Conservation (phyloP, 768 basidiomycete genomes). For the Pleurotus citrinopileatus region DNA sequence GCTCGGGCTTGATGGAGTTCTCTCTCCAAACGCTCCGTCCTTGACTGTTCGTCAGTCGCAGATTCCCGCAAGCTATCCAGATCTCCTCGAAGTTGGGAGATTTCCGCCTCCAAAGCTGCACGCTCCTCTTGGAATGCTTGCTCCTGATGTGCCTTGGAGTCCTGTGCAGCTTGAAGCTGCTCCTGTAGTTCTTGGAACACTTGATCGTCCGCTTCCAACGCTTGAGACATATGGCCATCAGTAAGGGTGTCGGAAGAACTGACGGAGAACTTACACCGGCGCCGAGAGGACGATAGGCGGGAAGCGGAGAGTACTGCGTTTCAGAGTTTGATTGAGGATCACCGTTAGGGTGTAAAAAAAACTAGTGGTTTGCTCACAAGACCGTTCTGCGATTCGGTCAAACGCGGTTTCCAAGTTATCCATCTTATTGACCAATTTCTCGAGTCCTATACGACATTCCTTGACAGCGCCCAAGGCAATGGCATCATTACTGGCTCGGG, state of each 20-base stretch:
- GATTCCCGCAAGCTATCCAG: slow-evolving; percentile 37
- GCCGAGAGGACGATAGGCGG: slow-evolving; percentile 61
- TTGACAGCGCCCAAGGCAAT: slow-evolving; percentile 53
- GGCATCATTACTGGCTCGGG: slow-evolving; percentile 41
- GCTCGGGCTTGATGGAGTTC: slow-evolving; percentile 61
- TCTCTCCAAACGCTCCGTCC: slow-evolving; percentile 56
- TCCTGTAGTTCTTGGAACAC: slow-evolving; percentile 71
- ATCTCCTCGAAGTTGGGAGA: slow-evolving; percentile 46
- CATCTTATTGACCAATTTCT: slow-evolving; percentile 74
- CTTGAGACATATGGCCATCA: slow-evolving; percentile 31
- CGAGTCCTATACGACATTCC: slow-evolving; percentile 59
- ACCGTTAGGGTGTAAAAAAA: slow-evolving; percentile 6
- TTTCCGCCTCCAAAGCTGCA: slow-evolving; percentile 49
- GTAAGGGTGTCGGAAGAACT: slow-evolving; percentile 8
- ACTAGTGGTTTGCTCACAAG: slow-evolving; percentile 47
- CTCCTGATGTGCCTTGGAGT: slow-evolving; percentile 57
- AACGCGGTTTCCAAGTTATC: slow-evolving; percentile 78
- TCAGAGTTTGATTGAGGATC: slow-evolving; percentile 8
- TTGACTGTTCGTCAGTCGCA: slow-evolving; percentile 44
- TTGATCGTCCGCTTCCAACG: slow-evolving; percentile 71
- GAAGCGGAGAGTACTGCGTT: slow-evolving; percentile 72
- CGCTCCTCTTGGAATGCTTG: slow-evolving; percentile 58
- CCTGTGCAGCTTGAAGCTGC: slow-evolving; percentile 59
- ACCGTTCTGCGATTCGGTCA: slow-evolving; percentile 83
- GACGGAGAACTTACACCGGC: slow-evolving; percentile 56